These are phyloP conservation scores for Bretschneidera sinensis DNA, from an alignment of 345 rosid genomes.

Conservation along the genomic window DNA sequence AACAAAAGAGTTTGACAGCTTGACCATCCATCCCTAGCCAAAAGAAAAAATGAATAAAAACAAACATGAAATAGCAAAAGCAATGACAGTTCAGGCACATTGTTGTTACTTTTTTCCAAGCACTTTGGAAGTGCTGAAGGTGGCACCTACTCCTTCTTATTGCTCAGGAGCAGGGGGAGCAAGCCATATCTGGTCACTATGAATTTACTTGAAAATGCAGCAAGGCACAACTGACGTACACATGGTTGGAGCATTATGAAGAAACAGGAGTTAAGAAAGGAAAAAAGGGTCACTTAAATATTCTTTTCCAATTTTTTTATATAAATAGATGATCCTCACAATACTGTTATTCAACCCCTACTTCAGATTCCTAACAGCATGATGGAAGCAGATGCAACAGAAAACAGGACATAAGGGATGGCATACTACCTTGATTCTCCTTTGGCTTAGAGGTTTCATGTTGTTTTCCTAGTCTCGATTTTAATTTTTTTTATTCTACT, in stretches of 20 bases:
- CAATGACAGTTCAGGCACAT: too few species aligned
- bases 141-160: too few species aligned
- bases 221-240: neutral
- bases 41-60: neutral
- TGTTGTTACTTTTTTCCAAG: too few species aligned
- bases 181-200: neutral
- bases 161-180: neutral
- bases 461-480: too few species aligned
- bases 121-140: neutral
- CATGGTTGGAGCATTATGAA: neutral
- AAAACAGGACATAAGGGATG: too few species aligned
- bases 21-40: constrained; percentile 2
- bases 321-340: neutral
- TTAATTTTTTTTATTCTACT: neutral
- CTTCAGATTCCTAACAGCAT: neutral
- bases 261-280: neutral
- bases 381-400: too few species aligned
- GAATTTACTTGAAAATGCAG: neutral
- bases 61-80: neutral
- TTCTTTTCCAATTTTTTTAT: too few species aligned
- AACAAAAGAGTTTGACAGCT: neutral
- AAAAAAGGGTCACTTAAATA: too few species aligned
- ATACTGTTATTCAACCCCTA: neutral
- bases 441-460: too few species aligned
- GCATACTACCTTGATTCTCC: too few species aligned